phyloP scores from a whole-genome alignment of 306 rosid species.

The Fragaria iinumae region DNA sequence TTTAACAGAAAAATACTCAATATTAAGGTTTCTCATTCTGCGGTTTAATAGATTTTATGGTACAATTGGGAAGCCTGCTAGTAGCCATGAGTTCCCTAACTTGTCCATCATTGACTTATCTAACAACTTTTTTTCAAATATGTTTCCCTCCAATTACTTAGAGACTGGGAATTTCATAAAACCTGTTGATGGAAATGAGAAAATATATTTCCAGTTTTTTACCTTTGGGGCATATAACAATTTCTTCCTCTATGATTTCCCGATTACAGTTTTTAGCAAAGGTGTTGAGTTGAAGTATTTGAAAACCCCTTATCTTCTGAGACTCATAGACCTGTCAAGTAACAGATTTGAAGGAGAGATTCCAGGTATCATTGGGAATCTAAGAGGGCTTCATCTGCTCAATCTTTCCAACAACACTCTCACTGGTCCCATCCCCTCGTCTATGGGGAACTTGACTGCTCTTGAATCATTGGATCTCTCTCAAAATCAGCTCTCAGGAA shows the following conservation, averaged over 20 bases:
- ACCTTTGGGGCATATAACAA: too few relatives aligned
- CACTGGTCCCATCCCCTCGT: constrained; percentile 8
- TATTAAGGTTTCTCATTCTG: too few relatives aligned
- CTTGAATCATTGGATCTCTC: constrained; percentile 23
- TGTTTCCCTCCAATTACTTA: too few relatives aligned
- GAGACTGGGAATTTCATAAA: too few relatives aligned
- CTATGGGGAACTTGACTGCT: not conserved
- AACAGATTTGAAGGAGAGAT: constrained; percentile 19
- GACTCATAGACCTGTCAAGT: not conserved
- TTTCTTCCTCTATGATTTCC: not conserved
- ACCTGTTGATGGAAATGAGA: too few relatives aligned
- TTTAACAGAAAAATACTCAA: too few relatives aligned
- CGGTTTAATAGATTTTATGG: too few relatives aligned
- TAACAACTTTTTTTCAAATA: too few relatives aligned
- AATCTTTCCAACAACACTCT: constrained; percentile 12
- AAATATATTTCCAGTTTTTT: too few relatives aligned
- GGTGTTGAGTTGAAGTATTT: not conserved
- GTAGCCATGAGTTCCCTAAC: too few relatives aligned
- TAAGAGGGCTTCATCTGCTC: not conserved
- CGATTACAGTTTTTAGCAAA: not conserved
- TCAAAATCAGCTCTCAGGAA: constrained; percentile 14
- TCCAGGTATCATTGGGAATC: not conserved
- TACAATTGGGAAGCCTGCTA: too few relatives aligned
- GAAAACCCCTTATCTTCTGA: not conserved
- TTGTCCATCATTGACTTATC: too few relatives aligned